Percentiles rank a stretch among this genome's conserved stretches.
Evolutionary conservation across 2,329 filamentous ascomycete species (phyloP).

Genomic region (Fusarium palustre): DNA sequence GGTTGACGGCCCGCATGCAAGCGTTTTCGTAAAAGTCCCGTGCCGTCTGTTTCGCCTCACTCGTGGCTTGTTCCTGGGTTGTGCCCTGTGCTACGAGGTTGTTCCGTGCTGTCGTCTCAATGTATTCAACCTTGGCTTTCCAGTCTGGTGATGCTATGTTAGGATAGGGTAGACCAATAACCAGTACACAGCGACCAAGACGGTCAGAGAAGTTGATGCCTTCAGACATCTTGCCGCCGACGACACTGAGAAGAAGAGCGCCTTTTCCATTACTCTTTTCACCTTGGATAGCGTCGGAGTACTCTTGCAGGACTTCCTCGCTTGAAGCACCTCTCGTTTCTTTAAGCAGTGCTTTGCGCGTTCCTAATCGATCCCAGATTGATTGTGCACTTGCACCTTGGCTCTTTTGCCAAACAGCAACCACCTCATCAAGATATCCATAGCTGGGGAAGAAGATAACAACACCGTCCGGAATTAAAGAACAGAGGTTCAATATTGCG

Average conservation of each 20-base stretch:
- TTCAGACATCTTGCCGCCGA: conserved; percentile 95
- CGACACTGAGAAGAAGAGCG: conserved; percentile 86
- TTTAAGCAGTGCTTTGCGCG: conserved; percentile 72
- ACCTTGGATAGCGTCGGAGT: conserved; percentile 74
- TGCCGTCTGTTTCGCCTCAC: conserved; percentile 66
- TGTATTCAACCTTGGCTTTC: conserved; percentile 90
- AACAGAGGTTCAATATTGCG: conserved; percentile 77
- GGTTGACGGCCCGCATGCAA: conserved; percentile 97
- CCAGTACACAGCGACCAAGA: conserved; percentile 87
- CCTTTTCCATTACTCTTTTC: conserved; percentile 60
- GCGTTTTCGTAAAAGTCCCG: conserved; percentile 92
- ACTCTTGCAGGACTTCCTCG: conserved; percentile 79
- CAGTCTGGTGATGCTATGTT: conserved; percentile 91
- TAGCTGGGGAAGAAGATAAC: conserved; percentile 98
- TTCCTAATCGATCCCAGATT: conserved; percentile 69
- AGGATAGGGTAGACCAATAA: conserved; percentile 93
- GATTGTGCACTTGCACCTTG: conserved; percentile 49
- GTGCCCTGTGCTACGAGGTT: conserved; percentile 49
- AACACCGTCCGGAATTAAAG: conserved; percentile 84
- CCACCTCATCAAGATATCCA: conserved; percentile 83
- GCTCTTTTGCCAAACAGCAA: conserved; percentile 68
- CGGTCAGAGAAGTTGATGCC: conserved; percentile 98
- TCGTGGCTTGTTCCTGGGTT: conserved; percentile 44
- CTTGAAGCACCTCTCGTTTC: conserved; percentile 66
- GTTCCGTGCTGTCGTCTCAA: conserved; percentile 70